Conservation (phyloP, 768 basidiomycete species). For the Lactarius sp. region DNA sequence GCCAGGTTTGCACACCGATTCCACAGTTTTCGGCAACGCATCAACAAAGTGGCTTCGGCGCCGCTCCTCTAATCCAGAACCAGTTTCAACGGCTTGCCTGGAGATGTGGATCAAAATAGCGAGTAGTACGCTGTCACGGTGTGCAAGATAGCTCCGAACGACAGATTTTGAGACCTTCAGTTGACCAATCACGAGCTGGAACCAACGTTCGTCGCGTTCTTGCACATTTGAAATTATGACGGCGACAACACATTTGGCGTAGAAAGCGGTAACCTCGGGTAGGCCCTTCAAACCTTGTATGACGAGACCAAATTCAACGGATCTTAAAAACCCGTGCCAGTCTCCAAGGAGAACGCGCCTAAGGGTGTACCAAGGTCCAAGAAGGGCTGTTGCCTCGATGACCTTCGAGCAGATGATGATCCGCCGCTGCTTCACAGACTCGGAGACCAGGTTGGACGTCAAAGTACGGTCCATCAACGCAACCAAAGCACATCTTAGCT, state of each 20-base stretch:
- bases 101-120: background rate
- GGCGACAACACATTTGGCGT: constrained; percentile 1
- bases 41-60: background rate
- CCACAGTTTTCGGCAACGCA: background rate
- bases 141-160: background rate
- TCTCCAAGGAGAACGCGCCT: background rate
- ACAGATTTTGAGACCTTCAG: background rate
- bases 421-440: constrained; percentile 6
- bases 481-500: background rate
- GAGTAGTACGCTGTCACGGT: constrained; percentile 5
- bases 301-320: constrained; percentile 7
- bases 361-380: constrained; percentile 11
- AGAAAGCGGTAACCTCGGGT: background rate
- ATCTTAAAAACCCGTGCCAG: constrained; percentile 5
- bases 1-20: background rate
- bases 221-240: background rate
- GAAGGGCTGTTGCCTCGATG: background rate
- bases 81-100: background rate
- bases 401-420: constrained; percentile 13
- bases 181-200: background rate
- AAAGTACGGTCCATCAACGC: constrained; percentile 17
- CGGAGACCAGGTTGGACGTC: constrained; percentile 1
- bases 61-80: background rate
- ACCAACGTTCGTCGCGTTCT: constrained; percentile 11
- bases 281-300: background rate